Base-by-base conservation (phyloP, 441 rosid genomes). In the Populus hybrid region DNA sequence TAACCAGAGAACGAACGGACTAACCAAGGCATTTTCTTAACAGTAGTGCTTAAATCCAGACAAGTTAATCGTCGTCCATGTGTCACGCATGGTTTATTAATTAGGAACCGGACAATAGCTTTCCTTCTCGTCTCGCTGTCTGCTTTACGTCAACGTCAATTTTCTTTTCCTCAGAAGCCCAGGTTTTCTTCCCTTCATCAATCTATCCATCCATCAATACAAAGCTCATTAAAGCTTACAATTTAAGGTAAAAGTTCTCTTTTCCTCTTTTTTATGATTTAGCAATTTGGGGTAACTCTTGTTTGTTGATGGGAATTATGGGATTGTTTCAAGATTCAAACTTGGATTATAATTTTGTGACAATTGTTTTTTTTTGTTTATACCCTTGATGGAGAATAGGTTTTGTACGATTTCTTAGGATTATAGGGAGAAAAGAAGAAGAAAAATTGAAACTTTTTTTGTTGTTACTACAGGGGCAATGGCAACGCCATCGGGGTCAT, bases 401-500 rank as follows among this genome's bases (percentile, higher is more conserved):
- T 14, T 46, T 46, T 14, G 18, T 46, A 4, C 0, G 57, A 46
- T 14, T 46, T 14, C 5, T 14, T 46, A 46, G 7, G 57, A 14
- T 46, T 46, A 46, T 40, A 14, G 18, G 20, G 57, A 14, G 57
- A 46, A 38, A 46, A 46, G 57, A 46, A 46, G 53, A 12, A 46
- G 57, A 12, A 46, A 46, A 46, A 46, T 14, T 46, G 20, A 14
- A 38, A 38, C 11, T 38, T 38, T 46, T 46, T 46, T 46, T 46
- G 0, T 46, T 46, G 20, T 14, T 40, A 4, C 12, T 40, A 11
- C 12, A 40, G 20, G 71, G 40, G 73, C 59, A 38, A 70, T 70
- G 73, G 30, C 59, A 16, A n/a, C 42, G 73, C 73, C 73, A 5
- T 70, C 73, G 32, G 73, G 42, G 24, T 70, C 73, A 38, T 70